Evolutionary conservation across 495 filamentous ascomycete genomes (phyloP).

Genomic region (Xylaria longipes): DNA sequence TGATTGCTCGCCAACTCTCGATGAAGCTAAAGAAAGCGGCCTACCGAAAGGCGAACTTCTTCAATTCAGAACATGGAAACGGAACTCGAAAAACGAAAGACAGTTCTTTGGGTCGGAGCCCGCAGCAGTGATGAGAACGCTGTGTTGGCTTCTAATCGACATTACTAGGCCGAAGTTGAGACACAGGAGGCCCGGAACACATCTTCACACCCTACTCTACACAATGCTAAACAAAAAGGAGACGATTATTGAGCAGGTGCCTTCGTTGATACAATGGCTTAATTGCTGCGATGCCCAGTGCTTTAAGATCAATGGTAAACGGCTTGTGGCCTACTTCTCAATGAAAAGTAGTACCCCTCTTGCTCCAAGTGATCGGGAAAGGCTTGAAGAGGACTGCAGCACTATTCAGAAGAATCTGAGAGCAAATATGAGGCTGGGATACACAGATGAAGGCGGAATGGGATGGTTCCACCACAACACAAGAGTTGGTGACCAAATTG

Average conservation of each 20-base stretch:
- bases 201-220: conserved; percentile 13
- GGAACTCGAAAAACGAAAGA: conserved; percentile 4
- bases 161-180: conserved; percentile 16
- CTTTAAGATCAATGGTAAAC: conserved; percentile 16
- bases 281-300: conserved; percentile 20
- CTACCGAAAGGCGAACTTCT: conserved; percentile 1
- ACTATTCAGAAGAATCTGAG: conserved; percentile 16
- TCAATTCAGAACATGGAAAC: conserved; percentile 4
- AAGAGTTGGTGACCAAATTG: conserved; percentile 7
- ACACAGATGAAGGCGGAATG: conserved; percentile 16
- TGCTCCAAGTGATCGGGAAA: conserved; percentile 7
- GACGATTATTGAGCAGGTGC: conserved; percentile 9
- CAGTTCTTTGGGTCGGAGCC: conserved; percentile 3
- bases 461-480: conserved; percentile 17
- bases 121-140: not conserved
- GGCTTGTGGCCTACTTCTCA: conserved; percentile 6
- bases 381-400: conserved; percentile 13
- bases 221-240: conserved; percentile 6
- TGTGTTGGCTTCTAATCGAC: conserved; percentile 19
- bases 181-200: conserved; percentile 11
- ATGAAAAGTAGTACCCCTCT: conserved; percentile 20
- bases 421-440: conserved; percentile 24
- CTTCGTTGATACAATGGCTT: conserved; percentile 19
- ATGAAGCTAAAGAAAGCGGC: conserved; percentile 11
- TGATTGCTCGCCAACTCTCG: conserved; percentile 20